These are phyloP conservation scores for Canavalia gladiata DNA, from an alignment of 306 rosid genomes.

Conservation along the genomic window DNA sequence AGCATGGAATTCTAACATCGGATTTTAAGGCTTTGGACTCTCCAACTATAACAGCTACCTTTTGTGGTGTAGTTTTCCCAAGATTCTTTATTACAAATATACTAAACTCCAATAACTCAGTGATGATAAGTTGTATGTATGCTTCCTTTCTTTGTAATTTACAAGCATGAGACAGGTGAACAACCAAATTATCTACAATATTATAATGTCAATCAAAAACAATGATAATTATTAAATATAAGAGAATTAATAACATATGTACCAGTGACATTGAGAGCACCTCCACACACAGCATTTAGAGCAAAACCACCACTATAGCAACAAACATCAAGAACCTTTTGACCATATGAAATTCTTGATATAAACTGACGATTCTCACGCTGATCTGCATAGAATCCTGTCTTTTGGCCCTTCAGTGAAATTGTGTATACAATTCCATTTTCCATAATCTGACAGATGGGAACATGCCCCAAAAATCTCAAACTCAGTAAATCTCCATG, in stretches of 20 bases:
- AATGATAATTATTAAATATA: not conserved
- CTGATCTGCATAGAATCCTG: conserved; percentile 97
- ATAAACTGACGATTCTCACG: conserved; percentile 86
- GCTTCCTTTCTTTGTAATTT: conserved; percentile 38
- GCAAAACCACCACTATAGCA: conserved; percentile 97
- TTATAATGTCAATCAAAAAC: conserved; percentile 31
- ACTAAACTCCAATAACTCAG: not conserved
- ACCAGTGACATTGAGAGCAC: conserved; percentile 89
- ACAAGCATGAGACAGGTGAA: conserved; percentile 33
- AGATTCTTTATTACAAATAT: not conserved
- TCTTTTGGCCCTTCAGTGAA: conserved; percentile 93
- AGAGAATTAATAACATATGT: conserved; percentile 35
- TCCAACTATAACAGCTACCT: too few species aligned
- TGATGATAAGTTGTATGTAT: conserved; percentile 14
- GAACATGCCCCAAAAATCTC: conserved; percentile 38
- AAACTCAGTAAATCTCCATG: conserved; percentile 23
- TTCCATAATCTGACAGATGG: conserved; percentile 69
- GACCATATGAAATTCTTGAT: conserved; percentile 75
- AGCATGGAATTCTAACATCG: too few species aligned
- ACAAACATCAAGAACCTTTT: conserved; percentile 89
- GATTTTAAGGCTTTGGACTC: too few species aligned
- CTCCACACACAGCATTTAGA: conserved; percentile 81
- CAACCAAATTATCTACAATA: conserved; percentile 17
- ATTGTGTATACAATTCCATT: conserved; percentile 78
- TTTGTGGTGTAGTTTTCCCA: too few species aligned